A percentile compares a stretch with the other conserved stretches of the same genome.
Conservation (phyloP, 495 filamentous ascomycete genomes). For the Usnea hakonensis region DNA sequence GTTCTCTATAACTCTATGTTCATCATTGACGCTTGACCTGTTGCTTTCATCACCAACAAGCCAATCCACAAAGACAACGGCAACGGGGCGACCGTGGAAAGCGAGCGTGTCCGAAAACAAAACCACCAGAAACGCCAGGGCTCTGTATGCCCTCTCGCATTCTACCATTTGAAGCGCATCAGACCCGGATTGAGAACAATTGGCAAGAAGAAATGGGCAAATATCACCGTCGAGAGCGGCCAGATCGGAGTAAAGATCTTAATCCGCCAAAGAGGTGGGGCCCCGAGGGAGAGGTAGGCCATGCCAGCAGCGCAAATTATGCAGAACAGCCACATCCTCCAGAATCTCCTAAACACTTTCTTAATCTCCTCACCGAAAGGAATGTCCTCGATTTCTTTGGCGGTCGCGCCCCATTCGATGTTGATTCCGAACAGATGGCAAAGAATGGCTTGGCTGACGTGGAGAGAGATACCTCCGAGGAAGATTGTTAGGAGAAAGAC, state of each 20-base stretch:
- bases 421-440: slow-evolving; percentile 41
- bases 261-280: slow-evolving; percentile 51
- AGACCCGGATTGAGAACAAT: slow-evolving; percentile 55
- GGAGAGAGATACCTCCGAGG: slow-evolving; percentile 41
- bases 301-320: slow-evolving; percentile 40
- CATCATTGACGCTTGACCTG: neutral
- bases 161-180: slow-evolving; percentile 59
- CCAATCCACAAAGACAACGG: neutral
- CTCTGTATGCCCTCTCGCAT: neutral
- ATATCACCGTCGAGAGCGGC: slow-evolving; percentile 46
- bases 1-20: neutral
- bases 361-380: slow-evolving; percentile 55
- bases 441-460: slow-evolving; percentile 40
- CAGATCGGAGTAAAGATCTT: slow-evolving; percentile 49
- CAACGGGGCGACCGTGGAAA: slow-evolving; percentile 1
- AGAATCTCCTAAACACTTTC: slow-evolving; percentile 50
- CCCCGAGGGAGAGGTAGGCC: slow-evolving; percentile 32
- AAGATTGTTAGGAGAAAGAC: slow-evolving; percentile 39
- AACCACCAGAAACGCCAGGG: neutral
- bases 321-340: slow-evolving; percentile 51
- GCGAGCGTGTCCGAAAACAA: neutral
- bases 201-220: slow-evolving; percentile 51
- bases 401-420: slow-evolving; percentile 43
- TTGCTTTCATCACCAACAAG: neutral
- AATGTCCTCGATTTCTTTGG: slow-evolving; percentile 52